Base-by-base conservation (phyloP, 768 basidiomycete species). In the Mycena polygramma region DNA sequence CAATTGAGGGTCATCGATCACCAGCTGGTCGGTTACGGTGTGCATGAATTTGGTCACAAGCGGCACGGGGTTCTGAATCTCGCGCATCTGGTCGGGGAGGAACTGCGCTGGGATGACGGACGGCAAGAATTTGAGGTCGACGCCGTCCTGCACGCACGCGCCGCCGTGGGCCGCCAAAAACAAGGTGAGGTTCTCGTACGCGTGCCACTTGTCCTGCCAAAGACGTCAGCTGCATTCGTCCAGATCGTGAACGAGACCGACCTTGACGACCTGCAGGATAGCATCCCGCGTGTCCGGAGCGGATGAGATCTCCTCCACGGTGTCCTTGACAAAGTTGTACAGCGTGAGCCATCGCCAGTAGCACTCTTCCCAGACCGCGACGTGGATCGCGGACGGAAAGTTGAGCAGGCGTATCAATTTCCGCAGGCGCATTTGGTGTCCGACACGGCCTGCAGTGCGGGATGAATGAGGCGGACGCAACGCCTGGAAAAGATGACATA, bases 131-230 rank as follows among this genome's bases (percentile, higher is more conserved):
- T 81, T 79, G 41, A 86, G 79, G 49, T 90, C 83, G 39, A 86
- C 83, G 52, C 84, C 81, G 19, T 92, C 88, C 48, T 84, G 81
- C 22, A 89, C 81, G 70, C 92, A 92, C 8, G 88, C 83, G 7
- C 92, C 92, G 45, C 91, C 90, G n/a, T 91, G 85, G 0, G 93
- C 88, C 5, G 93, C 89, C 46, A 97, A 82, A 79, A 92, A 94
- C 26, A 95, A 81, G 0, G 93, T 91, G 15, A 95, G 81, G 76
- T 96, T 95, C 75, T 94, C 91, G 95, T 96, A 98, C 73, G 95
- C 92, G 45, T 85, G 87, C 49, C 90, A 87, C 73, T 89, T 86
- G 22, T 94, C 93, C 93, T 95, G 71, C 7, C 11, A 35, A 41
- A 46, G 36, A 10, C 45, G 35, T 70, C 67, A 68, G 69, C 26